Evolutionary conservation across 139 green algal species (phyloP).

Genomic region (Coccomyxa sp.): DNA sequence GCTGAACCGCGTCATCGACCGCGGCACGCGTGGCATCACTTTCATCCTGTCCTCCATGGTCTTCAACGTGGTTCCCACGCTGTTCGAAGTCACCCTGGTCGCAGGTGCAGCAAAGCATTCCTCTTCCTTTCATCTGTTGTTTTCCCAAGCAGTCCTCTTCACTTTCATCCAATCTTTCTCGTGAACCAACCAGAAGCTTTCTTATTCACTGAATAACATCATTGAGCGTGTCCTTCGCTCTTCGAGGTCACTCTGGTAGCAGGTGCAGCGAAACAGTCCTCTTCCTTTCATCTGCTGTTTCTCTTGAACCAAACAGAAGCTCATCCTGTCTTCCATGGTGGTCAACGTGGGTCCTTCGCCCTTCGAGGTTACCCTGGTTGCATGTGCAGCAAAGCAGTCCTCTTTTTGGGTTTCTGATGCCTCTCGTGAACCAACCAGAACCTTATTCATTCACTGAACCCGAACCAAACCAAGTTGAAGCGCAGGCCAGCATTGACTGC

Average conservation of each 20-base stretch:
- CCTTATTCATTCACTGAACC: too few relatives aligned
- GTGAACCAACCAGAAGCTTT: too few relatives aligned
- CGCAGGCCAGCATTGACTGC: too few relatives aligned
- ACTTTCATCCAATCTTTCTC: background rate
- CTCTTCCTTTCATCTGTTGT: background rate
- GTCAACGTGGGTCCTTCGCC: constrained; percentile 96
- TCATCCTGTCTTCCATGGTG: constrained; percentile 69
- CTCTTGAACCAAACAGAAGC: too few relatives aligned
- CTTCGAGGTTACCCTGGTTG: constrained; percentile 84
- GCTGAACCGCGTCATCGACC: constrained; percentile 82
- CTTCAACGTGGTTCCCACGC: constrained; percentile 95
- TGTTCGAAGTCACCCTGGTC: constrained; percentile 86
- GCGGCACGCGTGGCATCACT: constrained; percentile 91
- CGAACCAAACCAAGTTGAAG: too few relatives aligned
- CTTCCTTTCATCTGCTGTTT: background rate
- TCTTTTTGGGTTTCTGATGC: background rate
- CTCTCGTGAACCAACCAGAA: too few relatives aligned
- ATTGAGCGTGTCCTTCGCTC: constrained; percentile 75
- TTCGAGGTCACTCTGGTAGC: constrained; percentile 85
- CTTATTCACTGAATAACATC: too few relatives aligned
- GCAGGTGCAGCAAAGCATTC: background rate
- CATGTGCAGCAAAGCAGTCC: too few relatives aligned
- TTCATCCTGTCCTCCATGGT: constrained; percentile 77
- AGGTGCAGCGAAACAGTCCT: background rate
- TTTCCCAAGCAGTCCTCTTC: background rate